These are phyloP conservation scores for Schwanniomyces yamadae DNA, from an alignment of 805 yeast species.

Conservation along the genomic window DNA sequence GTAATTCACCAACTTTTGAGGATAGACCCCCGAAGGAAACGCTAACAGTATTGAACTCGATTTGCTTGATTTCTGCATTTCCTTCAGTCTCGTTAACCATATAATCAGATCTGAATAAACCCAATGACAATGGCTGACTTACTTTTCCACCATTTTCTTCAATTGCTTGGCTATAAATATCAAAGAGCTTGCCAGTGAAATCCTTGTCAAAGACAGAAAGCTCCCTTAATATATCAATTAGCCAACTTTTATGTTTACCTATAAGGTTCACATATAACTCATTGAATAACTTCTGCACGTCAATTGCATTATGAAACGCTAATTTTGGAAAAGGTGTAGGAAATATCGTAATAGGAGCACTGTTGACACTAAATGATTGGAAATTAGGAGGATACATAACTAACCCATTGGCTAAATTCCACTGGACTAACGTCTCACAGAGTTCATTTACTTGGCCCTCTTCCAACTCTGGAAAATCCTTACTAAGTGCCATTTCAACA, in stretches of 20 bases:
- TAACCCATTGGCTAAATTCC: constrained; percentile 78
- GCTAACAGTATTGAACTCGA: constrained; percentile 93
- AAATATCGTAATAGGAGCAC: constrained; percentile 85
- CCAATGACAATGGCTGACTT: constrained; percentile 69
- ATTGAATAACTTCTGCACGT: constrained; percentile 68
- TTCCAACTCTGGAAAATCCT: constrained; percentile 34
- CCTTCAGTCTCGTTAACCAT: constrained; percentile 46
- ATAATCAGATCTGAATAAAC: constrained; percentile 88
- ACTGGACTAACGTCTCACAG: constrained; percentile 58
- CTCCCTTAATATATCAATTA: constrained; percentile 52
- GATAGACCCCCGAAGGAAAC: constrained; percentile 94
- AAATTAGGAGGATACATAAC: constrained; percentile 73
- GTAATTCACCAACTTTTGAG: constrained; percentile 73
- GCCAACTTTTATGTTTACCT: constrained; percentile 55
- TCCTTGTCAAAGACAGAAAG: constrained; percentile 62
- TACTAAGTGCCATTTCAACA: constrained; percentile 12
- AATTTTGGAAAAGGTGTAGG: constrained; percentile 84
- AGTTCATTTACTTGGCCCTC: constrained; percentile 28
- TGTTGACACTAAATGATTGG: constrained; percentile 41
- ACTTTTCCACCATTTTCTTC: constrained; percentile 42
- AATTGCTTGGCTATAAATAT: constrained; percentile 51
- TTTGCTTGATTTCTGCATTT: constrained; percentile 66
- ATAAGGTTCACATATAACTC: constrained; percentile 72
- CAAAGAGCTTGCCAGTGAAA: constrained; percentile 80
- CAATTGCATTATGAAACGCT: constrained; percentile 65